phyloP scores from a whole-genome alignment of 78 protist species.

The Dictyostelium citrinum region DNA sequence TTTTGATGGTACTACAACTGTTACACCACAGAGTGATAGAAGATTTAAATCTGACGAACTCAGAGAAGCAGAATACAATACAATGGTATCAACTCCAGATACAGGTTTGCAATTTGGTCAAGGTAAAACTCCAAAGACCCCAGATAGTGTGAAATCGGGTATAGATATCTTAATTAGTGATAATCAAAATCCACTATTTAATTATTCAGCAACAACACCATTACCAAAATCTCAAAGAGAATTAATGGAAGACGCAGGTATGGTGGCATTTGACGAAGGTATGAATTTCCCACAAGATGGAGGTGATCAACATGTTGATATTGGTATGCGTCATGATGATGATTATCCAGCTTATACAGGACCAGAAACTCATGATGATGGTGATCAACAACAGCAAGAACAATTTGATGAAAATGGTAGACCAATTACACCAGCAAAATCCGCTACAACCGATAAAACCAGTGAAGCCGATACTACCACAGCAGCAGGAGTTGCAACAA shows the following conservation, averaged over 20 bases:
- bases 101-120: not conserved
- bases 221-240: not conserved
- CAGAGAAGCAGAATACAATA: constrained; percentile 7
- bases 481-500: not conserved
- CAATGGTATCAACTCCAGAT: not conserved
- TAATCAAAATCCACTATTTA: not conserved
- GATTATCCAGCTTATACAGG: not conserved
- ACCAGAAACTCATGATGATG: not conserved
- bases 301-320: not conserved
- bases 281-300: not conserved
- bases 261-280: not conserved
- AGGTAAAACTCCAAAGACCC: not conserved
- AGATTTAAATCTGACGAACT: constrained; percentile 10
- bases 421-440: not conserved
- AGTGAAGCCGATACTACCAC: not conserved
- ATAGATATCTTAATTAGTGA: not conserved
- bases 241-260: not conserved
- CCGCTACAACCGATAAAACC: not conserved
- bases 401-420: not conserved
- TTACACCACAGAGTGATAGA: not conserved
- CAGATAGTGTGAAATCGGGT: not conserved
- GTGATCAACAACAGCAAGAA: not conserved
- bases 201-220: not conserved
- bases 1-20: not conserved
- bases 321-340: not conserved